phyloP scores from a whole-genome alignment of 148 eudicot species.

The Arbutus unedo region DNA sequence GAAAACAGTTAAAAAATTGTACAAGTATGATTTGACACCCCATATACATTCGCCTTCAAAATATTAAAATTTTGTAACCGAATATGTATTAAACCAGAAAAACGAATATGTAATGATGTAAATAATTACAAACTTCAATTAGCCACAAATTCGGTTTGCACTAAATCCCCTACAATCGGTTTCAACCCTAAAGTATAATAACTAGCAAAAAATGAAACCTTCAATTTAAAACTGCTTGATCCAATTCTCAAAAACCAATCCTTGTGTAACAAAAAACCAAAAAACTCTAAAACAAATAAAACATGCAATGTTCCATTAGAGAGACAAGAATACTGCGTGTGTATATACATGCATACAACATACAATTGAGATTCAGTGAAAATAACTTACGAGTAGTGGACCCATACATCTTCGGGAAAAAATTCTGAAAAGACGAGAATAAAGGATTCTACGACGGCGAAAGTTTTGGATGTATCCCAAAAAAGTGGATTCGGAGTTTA shows the following conservation, averaged over 20 bases:
- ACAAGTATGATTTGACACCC: not conserved
- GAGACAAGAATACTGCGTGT: not conserved
- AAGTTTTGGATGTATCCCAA: too few relatives aligned
- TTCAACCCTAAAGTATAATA: not conserved
- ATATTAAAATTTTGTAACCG: not conserved
- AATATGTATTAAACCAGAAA: not conserved
- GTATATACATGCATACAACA: not conserved
- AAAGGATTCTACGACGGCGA: not conserved
- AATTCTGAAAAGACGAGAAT: not conserved
- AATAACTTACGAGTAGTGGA: conserved; percentile 11
- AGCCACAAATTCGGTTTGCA: not conserved
- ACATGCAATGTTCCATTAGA: not conserved
- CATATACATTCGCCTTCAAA: not conserved
- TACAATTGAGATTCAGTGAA: not conserved
- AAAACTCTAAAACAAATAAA: not conserved
- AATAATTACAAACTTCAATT: not conserved
- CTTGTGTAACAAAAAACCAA: not conserved
- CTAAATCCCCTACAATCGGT: not conserved
- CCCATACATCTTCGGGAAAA: not conserved
- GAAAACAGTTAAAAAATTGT: not conserved
- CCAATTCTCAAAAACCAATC: too few relatives aligned
- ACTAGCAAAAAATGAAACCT: not conserved
- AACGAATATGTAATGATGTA: not conserved
- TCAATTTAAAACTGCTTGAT: not conserved
- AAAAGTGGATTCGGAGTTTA: too few relatives aligned